These are phyloP conservation scores for Sarcomyxa edulis DNA, from an alignment of 768 basidiomycete genomes.

Conservation along the genomic window DNA sequence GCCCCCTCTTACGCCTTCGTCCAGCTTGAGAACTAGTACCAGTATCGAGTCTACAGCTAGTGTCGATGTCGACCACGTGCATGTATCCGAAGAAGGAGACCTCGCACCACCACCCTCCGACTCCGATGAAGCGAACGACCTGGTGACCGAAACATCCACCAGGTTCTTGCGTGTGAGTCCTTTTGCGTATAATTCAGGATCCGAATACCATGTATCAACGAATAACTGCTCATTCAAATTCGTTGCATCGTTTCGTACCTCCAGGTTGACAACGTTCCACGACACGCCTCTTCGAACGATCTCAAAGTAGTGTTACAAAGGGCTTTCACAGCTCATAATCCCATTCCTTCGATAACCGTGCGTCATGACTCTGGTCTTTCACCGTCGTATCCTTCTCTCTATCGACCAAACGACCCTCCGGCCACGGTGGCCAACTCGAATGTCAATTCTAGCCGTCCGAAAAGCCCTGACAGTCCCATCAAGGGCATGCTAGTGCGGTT, in stretches of 20 bases:
- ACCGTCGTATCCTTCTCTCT: too few species aligned
- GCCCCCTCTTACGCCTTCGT: constrained; percentile 51
- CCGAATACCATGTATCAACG: too few species aligned
- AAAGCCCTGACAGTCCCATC: constrained; percentile 31
- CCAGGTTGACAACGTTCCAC: constrained; percentile 37
- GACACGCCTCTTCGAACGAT: constrained; percentile 12
- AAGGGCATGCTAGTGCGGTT: constrained; percentile 54
- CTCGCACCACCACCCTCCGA: too few species aligned
- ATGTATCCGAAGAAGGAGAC: too few species aligned
- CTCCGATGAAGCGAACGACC: constrained; percentile 9
- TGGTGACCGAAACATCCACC: constrained; percentile 8
- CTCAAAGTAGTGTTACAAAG: too few species aligned
- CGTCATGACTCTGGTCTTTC: too few species aligned
- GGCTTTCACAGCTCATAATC: constrained; percentile 11
- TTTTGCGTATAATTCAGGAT: too few species aligned
- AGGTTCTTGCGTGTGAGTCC: constrained; percentile 14
- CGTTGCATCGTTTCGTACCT: constrained; percentile 11
- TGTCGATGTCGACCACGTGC: constrained; percentile 10
- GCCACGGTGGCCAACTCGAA: neutral
- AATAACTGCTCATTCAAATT: constrained; percentile 1
- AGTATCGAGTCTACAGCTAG: constrained; percentile 10
- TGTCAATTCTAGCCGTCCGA: neutral
- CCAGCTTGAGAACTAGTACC: constrained; percentile 17
- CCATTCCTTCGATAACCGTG: constrained; percentile 1
- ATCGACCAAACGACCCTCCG: too few species aligned